A percentile compares a stretch with the other conserved stretches of the same genome.
Evolutionary conservation across 1,284 basidiomycete genomes (phyloP).

Genomic region (Inonotus hispidus): DNA sequence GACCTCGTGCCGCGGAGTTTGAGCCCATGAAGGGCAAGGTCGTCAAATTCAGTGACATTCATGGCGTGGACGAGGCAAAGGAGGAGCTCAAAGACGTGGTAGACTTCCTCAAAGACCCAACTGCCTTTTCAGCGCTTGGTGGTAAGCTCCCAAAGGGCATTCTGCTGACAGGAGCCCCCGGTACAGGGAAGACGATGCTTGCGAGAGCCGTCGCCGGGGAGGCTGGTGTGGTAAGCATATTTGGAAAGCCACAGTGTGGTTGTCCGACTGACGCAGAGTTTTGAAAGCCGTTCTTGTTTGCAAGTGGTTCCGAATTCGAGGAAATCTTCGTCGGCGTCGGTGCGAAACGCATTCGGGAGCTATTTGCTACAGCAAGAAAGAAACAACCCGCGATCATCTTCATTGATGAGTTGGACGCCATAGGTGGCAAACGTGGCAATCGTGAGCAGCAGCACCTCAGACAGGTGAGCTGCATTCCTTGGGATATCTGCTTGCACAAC

Average conservation of each 20-base stretch:
- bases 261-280: background rate
- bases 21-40: slow-evolving; percentile 72
- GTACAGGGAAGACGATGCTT: slow-evolving; percentile 96
- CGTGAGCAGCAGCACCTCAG: slow-evolving; percentile 88
- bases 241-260: background rate
- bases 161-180: slow-evolving; percentile 82
- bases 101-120: slow-evolving; percentile 87
- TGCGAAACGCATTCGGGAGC: slow-evolving; percentile 92
- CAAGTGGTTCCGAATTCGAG: slow-evolving; percentile 92
- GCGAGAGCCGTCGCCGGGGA: slow-evolving; percentile 96
- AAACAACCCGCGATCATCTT: slow-evolving; percentile 94
- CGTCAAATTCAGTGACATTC: slow-evolving; percentile 88
- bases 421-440: slow-evolving; percentile 87
- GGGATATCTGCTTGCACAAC: background rate
- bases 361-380: slow-evolving; percentile 93
- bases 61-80: slow-evolving; percentile 93
- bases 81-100: slow-evolving; percentile 92
- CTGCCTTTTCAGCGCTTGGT: slow-evolving; percentile 82
- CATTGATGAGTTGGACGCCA: slow-evolving; percentile 90
- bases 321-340: slow-evolving; percentile 98
- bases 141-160: slow-evolving; percentile 92
- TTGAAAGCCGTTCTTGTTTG: slow-evolving; percentile 72
- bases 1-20: slow-evolving; percentile 70
- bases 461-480: slow-evolving; percentile 35
- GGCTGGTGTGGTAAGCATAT: slow-evolving; percentile 65